Conservation (phyloP, 306 rosid species). For the Citrullus mucosospermus region DNA sequence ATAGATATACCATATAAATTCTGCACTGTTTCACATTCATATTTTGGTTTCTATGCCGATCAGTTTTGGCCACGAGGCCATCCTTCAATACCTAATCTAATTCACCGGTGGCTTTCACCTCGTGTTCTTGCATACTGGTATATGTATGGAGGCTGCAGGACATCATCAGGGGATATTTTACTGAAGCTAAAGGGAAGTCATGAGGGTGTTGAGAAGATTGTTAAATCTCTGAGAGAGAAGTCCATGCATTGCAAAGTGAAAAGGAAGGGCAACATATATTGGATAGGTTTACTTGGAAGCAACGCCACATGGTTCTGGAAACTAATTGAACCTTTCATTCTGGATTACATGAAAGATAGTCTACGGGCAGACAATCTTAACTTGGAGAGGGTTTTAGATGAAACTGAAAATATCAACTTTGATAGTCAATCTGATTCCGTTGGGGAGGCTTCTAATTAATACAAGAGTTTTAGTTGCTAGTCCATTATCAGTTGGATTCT, state of each 20-base stretch:
- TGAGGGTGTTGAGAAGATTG: slow-evolving; percentile 65
- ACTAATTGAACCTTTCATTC: slow-evolving; percentile 55
- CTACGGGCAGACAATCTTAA: slow-evolving; percentile 20
- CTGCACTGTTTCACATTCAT: slow-evolving; percentile 53
- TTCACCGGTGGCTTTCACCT: slow-evolving; percentile 86
- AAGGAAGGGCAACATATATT: slow-evolving; percentile 63
- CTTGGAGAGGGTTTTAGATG: slow-evolving; percentile 14
- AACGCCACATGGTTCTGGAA: slow-evolving; percentile 67
- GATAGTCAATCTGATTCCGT: slow-evolving; percentile 41
- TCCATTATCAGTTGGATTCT: background rate
- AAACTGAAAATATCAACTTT: slow-evolving; percentile 30
- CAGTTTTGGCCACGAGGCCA: slow-evolving; percentile 83
- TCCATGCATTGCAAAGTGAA: slow-evolving; percentile 71
- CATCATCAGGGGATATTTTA: slow-evolving; percentile 58
- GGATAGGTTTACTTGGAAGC: slow-evolving; percentile 80
- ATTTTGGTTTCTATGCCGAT: slow-evolving; percentile 70
- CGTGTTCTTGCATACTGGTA: slow-evolving; percentile 92
- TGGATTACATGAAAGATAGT: slow-evolving; percentile 37
- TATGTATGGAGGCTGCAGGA: slow-evolving; percentile 73
- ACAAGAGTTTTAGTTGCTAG: background rate
- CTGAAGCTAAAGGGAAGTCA: slow-evolving; percentile 64
- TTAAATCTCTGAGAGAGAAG: slow-evolving; percentile 42
- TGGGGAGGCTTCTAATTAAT: slow-evolving; percentile 21
- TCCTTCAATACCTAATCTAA: slow-evolving; percentile 55
- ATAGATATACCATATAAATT: slow-evolving; percentile 41